Evolutionary conservation across 1,139 yeast genomes (phyloP).

Genomic region (Yamadazyma dendronema): DNA sequence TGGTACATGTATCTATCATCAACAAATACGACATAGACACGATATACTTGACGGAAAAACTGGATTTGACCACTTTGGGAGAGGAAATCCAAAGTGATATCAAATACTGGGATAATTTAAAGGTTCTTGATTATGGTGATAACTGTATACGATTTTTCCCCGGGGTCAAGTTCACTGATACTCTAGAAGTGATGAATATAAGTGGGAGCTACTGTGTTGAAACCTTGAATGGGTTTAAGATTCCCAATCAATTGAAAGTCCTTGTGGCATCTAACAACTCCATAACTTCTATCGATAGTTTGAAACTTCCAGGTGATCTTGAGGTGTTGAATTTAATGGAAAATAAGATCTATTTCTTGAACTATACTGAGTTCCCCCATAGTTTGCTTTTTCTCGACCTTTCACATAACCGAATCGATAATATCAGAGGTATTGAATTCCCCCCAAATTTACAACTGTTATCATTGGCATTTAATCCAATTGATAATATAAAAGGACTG

Average conservation of each 20-base stretch:
- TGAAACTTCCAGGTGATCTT: slow-evolving; percentile 33
- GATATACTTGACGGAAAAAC: slow-evolving; percentile 34
- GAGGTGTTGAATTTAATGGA: slow-evolving; percentile 35
- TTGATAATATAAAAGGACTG: slow-evolving; percentile 43
- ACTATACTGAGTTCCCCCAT: slow-evolving; percentile 40
- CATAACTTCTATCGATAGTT: slow-evolving; percentile 36
- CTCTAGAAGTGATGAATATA: slow-evolving; percentile 37
- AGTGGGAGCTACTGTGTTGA: slow-evolving; percentile 44
- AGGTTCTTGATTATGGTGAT: slow-evolving; percentile 38
- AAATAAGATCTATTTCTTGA: slow-evolving; percentile 41
- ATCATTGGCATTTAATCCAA: slow-evolving; percentile 40
- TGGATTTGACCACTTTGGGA: slow-evolving; percentile 33
- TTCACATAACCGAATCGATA: slow-evolving; percentile 43
- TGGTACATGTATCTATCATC: slow-evolving; percentile 39
- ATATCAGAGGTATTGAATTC: slow-evolving; percentile 37
- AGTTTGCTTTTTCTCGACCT: slow-evolving; percentile 32
- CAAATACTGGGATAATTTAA: slow-evolving; percentile 33
- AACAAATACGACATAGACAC: slow-evolving; percentile 39
- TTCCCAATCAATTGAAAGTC: slow-evolving; percentile 34
- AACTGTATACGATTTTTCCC: slow-evolving; percentile 40
- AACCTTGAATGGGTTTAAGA: slow-evolving; percentile 40
- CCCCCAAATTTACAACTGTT: slow-evolving; percentile 33
- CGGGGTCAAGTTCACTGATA: slow-evolving; percentile 40
- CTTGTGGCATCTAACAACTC: slow-evolving; percentile 37
- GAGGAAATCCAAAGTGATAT: slow-evolving; percentile 43